These are phyloP conservation scores for Leccinum disarticulatum DNA, from an alignment of 768 basidiomycete species.

Conservation along the genomic window DNA sequence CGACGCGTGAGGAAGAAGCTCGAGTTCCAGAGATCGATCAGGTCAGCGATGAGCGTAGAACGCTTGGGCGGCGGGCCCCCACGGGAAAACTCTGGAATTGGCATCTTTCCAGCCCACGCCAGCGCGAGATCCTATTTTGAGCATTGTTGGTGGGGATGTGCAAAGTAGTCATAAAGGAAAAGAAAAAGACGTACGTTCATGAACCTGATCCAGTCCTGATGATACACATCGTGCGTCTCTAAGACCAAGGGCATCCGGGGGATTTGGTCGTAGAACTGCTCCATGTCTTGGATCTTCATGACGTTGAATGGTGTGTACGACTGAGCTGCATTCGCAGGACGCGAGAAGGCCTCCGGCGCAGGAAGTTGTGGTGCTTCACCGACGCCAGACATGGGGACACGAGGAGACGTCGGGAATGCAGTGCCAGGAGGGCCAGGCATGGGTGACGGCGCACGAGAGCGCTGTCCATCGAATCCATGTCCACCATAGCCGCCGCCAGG, in stretches of 20 bases:
- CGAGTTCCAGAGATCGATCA: conserved; percentile 78
- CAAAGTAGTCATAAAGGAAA: neutral
- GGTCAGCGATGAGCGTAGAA: conserved; percentile 61
- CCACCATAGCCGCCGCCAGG: conserved; percentile 49
- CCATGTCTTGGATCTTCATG: conserved; percentile 77
- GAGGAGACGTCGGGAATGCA: conserved; percentile 30
- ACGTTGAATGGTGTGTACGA: conserved; percentile 68
- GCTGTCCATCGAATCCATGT: conserved; percentile 55
- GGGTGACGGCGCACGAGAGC: conserved; percentile 51
- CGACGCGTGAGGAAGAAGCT: conserved; percentile 74
- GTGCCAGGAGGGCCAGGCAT: conserved; percentile 43
- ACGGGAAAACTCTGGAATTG: conserved; percentile 51
- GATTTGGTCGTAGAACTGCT: conserved; percentile 62
- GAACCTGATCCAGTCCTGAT: conserved; percentile 78
- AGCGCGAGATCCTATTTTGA: conserved; percentile 61
- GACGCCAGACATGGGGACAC: conserved; percentile 19
- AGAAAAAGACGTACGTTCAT: conserved; percentile 55
- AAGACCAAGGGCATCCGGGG: conserved; percentile 75
- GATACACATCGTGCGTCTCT: conserved; percentile 72
- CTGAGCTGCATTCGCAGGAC: conserved; percentile 65
- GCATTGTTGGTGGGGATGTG: too few relatives aligned
- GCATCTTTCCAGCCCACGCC: conserved; percentile 77
- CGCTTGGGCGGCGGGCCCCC: conserved; percentile 53
- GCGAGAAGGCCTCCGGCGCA: conserved; percentile 72
- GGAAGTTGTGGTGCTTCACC: conserved; percentile 44